These are phyloP conservation scores for Capronia epimyces DNA, from an alignment of 2,329 filamentous ascomycete genomes.

Conservation along the genomic window DNA sequence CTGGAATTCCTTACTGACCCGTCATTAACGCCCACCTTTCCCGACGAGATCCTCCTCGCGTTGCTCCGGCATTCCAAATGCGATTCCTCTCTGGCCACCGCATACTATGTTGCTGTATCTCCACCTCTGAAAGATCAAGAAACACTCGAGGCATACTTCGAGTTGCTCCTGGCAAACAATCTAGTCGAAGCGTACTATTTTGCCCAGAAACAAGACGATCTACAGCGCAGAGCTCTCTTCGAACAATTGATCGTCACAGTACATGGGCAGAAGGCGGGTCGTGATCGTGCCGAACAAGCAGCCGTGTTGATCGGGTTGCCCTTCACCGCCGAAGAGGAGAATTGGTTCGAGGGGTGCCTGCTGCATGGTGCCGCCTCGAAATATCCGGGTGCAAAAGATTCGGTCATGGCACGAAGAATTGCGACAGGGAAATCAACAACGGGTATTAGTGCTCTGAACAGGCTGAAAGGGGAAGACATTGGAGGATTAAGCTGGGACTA, in stretches of 20 bases:
- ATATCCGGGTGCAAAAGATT: conserved; percentile 63
- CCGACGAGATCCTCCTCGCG: conserved; percentile 75
- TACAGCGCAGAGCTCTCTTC: conserved; percentile 60
- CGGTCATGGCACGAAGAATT: conserved; percentile 67
- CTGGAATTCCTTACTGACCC: conserved; percentile 74
- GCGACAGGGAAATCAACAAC: conserved; percentile 53
- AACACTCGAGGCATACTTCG: conserved; percentile 63
- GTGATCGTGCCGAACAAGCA: conserved; percentile 50
- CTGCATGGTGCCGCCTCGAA: conserved; percentile 59
- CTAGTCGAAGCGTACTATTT: conserved; percentile 71
- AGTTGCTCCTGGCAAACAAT: conserved; percentile 61
- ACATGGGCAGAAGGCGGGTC: conserved; percentile 40
- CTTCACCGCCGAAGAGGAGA: conserved; percentile 64
- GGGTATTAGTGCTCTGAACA: conserved; percentile 34
- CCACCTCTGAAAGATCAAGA: conserved; percentile 62
- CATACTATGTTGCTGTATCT: conserved; percentile 71
- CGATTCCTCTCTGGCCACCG: conserved; percentile 62
- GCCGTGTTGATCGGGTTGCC: conserved; percentile 68
- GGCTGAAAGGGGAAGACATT: conserved; percentile 40
- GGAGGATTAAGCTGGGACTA: conserved; percentile 51
- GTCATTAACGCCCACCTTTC: conserved; percentile 67
- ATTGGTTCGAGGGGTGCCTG: conserved; percentile 67
- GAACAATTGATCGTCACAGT: conserved; percentile 59
- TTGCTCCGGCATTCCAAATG: conserved; percentile 51
- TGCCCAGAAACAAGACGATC: conserved; percentile 58